Evolutionary conservation across 169 alveolate species (phyloP), one percentile per base, ranked within the genome.

Genomic region (Theileria orientalis): DNA sequence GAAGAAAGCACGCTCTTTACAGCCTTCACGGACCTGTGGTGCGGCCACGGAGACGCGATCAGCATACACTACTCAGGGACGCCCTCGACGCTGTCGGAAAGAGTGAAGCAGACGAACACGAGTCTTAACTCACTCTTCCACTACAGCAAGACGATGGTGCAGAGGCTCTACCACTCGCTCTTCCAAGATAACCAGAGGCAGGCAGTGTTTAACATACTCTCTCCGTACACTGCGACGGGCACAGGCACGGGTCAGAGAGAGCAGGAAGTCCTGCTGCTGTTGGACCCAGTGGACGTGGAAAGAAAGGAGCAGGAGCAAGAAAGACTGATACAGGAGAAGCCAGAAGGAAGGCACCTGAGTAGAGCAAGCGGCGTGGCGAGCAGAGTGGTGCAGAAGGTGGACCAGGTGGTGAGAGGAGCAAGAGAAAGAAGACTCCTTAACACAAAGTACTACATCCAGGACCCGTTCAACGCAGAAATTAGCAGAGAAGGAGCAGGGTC

Each of bases 1-100:
- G 49, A 62, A 6, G 79, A 76, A 23, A 29, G 57, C 57, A 75
- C 63, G 42, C 9, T 74, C 25, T 74, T 70, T 16, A 74, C 33
- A 2, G 47, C 59, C 29, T 80, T 80, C 32, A 73, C 78, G 19
- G 84, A 80, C 33, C 52, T 80, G 66, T 96, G 99, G 98, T 96
- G 96, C 29, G 96, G 90, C 60, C 93, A 94, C 77, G 99, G 99
- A 8, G 98, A 94, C 78, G 85, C 83, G 63, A 84, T 96, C 9
- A 92, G 96, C 69, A 87, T 90, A 42, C 90, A 93, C 62, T 94
- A 94, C 83, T 87, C 99, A 2, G 98, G 98, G n/a, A 95, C 98
- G 13, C 95, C 96, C 13, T 92, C 98, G 47, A 95, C 94, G 23
- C 93, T 91, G 44, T 91, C 98, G 16, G 91, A 94, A 41, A 97